Percentiles rank a stretch among this genome's conserved stretches.
Conservation (phyloP, 2,329 filamentous ascomycete genomes). For the Aspergillus sclerotialis region DNA sequence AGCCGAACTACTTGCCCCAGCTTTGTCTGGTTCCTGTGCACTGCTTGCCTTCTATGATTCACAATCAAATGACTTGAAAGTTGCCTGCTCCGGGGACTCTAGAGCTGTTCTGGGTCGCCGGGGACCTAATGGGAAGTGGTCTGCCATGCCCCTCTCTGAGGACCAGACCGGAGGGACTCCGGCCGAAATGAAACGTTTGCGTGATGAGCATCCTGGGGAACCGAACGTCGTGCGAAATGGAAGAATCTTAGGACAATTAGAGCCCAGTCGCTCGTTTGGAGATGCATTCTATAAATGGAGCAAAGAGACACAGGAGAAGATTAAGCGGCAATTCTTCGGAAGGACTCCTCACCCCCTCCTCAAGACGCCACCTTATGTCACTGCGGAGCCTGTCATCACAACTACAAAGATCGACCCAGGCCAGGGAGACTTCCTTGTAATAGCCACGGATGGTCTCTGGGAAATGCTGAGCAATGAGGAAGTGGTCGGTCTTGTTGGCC, state of each 20-base stretch:
- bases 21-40: slow-evolving; percentile 93
- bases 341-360: slow-evolving; percentile 68
- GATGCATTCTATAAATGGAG: slow-evolving; percentile 98
- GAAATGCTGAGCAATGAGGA: slow-evolving; percentile 99
- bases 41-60: slow-evolving; percentile 95
- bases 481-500: slow-evolving; percentile 89
- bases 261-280: slow-evolving; percentile 90
- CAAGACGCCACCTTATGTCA: slow-evolving; percentile 93
- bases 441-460: slow-evolving; percentile 96
- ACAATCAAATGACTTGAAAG: slow-evolving; percentile 75
- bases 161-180: slow-evolving; percentile 91
- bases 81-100: slow-evolving; percentile 95
- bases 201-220: slow-evolving; percentile 81
- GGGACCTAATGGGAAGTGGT: slow-evolving; percentile 77
- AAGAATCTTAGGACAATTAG: slow-evolving; percentile 81
- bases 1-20: slow-evolving; percentile 84
- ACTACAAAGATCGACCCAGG: slow-evolving; percentile 86
- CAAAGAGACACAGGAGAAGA: slow-evolving; percentile 70
- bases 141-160: slow-evolving; percentile 77
- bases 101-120: slow-evolving; percentile 83
- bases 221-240: slow-evolving; percentile 81
- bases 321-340: slow-evolving; percentile 83
- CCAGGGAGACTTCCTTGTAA: slow-evolving; percentile 88
- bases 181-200: slow-evolving; percentile 74
- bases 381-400: slow-evolving; percentile 88